phyloP scores from a whole-genome alignment of 2,329 filamentous ascomycete species.

The Plectosphaerella sp. region DNA sequence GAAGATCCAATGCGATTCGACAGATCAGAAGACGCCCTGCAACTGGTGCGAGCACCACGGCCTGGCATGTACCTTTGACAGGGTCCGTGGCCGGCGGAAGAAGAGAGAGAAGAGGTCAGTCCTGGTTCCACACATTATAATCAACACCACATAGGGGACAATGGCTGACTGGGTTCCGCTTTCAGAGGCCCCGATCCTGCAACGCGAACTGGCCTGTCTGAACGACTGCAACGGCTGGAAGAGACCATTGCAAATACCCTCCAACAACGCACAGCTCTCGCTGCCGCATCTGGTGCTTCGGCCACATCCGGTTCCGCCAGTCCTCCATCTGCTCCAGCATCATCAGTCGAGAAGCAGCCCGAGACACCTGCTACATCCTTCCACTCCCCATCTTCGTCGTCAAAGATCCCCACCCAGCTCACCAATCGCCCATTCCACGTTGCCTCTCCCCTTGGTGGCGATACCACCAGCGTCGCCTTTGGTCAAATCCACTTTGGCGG shows the following conservation, averaged over 20 bases:
- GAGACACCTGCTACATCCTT: no score
- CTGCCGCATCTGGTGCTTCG: no score
- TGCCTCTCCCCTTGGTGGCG: neutral
- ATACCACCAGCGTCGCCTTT: constrained; percentile 8
- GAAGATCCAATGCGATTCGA: constrained; percentile 46
- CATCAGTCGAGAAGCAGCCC: no score
- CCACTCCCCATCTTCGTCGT: neutral
- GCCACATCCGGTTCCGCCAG: no score
- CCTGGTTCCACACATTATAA: neutral
- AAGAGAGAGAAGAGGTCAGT: constrained; percentile 6
- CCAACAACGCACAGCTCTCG: neutral
- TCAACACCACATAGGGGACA: no score
- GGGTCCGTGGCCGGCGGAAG: constrained; percentile 9
- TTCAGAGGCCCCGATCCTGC: constrained; percentile 3
- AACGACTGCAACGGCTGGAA: constrained; percentile 34
- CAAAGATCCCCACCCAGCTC: neutral
- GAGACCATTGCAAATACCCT: constrained; percentile 18
- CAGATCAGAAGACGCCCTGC: constrained; percentile 29
- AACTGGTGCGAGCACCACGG: constrained; percentile 47
- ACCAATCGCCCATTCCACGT: constrained; percentile 3
- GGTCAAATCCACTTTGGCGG: constrained; percentile 43
- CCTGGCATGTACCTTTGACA: constrained; percentile 39
- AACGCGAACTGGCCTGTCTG: constrained; percentile 22
- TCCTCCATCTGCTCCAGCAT: no score
- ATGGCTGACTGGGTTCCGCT: no score